Percentiles rank a stretch among this genome's conserved stretches.
Conservation (phyloP, 768 basidiomycete genomes). For the Pholiota microspora region DNA sequence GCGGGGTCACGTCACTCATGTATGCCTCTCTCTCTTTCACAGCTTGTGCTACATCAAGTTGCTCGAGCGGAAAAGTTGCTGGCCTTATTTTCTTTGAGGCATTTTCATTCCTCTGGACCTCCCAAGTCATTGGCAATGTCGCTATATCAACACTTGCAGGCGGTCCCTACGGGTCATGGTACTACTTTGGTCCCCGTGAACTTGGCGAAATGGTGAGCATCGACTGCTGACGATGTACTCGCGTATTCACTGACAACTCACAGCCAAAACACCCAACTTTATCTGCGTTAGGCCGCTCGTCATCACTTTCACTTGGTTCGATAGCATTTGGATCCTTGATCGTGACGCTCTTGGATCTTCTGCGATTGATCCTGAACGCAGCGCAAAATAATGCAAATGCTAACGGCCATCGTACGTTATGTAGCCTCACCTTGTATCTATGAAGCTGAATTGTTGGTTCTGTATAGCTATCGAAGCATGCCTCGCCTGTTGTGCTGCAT, state of each 20-base stretch:
- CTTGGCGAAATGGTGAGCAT: slow-evolving; percentile 58
- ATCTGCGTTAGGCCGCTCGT: slow-evolving; percentile 69
- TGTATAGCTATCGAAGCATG: slow-evolving; percentile 64
- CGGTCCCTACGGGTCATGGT: slow-evolving; percentile 77
- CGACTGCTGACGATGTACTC: neutral
- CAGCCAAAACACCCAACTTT: slow-evolving; percentile 72
- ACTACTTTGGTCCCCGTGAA: slow-evolving; percentile 78
- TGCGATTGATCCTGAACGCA: slow-evolving; percentile 58
- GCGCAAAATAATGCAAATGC: slow-evolving; percentile 57
- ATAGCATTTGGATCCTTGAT: slow-evolving; percentile 85
- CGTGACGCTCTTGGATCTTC: slow-evolving; percentile 73
- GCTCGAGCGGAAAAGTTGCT: slow-evolving; percentile 73
- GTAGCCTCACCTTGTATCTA: neutral
- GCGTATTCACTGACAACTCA: too few relatives aligned
- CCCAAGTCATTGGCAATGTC: slow-evolving; percentile 78
- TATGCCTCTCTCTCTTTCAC: slow-evolving; percentile 3
- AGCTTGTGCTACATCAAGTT: slow-evolving; percentile 51
- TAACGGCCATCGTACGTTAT: slow-evolving; percentile 62
- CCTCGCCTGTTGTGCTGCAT: slow-evolving; percentile 76
- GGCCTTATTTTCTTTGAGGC: slow-evolving; percentile 77
- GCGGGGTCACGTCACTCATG: too few relatives aligned
- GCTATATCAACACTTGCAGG: slow-evolving; percentile 79
- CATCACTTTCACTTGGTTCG: slow-evolving; percentile 77
- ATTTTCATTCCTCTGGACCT: slow-evolving; percentile 86
- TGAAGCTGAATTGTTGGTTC: too few relatives aligned